Percentiles rank a stretch among this genome's conserved stretches.
phyloP scores from a whole-genome alignment of 225 moss, liverwort and hornwort genomes.

The Lunularia cruciata region DNA sequence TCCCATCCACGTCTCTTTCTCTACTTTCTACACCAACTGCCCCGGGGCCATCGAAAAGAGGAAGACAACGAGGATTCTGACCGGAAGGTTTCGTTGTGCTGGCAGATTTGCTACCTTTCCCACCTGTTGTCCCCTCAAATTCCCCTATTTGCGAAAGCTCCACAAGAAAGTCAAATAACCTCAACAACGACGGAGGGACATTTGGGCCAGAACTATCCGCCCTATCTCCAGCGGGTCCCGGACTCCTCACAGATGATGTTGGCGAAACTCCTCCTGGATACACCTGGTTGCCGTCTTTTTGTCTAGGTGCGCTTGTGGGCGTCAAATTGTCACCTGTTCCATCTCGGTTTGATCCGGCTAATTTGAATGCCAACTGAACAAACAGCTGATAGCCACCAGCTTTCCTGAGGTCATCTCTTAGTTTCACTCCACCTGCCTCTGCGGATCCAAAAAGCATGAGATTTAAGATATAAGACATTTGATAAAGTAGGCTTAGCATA shows the following conservation, averaged over 20 bases:
- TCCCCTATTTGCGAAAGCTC: conserved; percentile 89
- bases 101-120: conserved; percentile 59
- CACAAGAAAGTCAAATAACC: conserved; percentile 83
- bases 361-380: conserved; percentile 73
- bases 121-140: conserved; percentile 52
- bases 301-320: conserved; percentile 13
- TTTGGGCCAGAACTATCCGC: conserved; percentile 33
- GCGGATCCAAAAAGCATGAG: conserved; percentile 17
- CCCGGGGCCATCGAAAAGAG: conserved; percentile 51
- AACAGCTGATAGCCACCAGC: conserved; percentile 72
- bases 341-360: conserved; percentile 36
- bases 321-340: conserved; percentile 10
- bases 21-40: conserved; percentile 29
- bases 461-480: not conserved
- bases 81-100: conserved; percentile 19
- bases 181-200: conserved; percentile 62
- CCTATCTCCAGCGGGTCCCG: conserved; percentile 31
- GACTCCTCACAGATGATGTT: conserved; percentile 17
- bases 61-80: conserved; percentile 43
- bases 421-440: conserved; percentile 67
- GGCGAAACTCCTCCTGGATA: conserved; percentile 13
- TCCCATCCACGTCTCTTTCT: conserved; percentile 68
- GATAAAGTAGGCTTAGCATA: not conserved
- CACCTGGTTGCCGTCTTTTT: conserved; percentile 5
- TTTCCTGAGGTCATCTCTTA: conserved; percentile 76